These are phyloP conservation scores for Kuraishia borneana DNA, from an alignment of 805 yeast species.

Conservation along the genomic window DNA sequence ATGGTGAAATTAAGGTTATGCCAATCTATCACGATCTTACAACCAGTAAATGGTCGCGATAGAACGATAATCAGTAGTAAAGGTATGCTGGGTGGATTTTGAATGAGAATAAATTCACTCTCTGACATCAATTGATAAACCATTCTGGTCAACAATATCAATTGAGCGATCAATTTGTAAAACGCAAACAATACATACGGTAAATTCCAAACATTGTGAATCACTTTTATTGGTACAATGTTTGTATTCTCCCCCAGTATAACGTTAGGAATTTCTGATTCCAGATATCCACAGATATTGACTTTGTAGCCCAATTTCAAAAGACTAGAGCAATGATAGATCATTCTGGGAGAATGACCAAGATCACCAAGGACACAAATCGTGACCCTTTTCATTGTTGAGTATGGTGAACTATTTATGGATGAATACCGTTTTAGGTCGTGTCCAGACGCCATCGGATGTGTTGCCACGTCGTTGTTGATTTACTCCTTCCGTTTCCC, in stretches of 20 bases:
- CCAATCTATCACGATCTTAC: constrained; percentile 83
- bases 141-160: constrained; percentile 30
- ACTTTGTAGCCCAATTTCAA: constrained; percentile 62
- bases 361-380: constrained; percentile 86
- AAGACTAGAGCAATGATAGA: constrained; percentile 78
- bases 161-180: constrained; percentile 49
- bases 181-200: constrained; percentile 51
- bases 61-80: constrained; percentile 54
- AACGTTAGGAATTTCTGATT: constrained; percentile 43
- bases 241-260: constrained; percentile 38
- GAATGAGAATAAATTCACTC: constrained; percentile 61
- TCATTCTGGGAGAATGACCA: constrained; percentile 93
- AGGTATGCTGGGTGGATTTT: constrained; percentile 93
- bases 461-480: no score
- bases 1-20: constrained; percentile 88
- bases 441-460: no score
- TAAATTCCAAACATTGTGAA: constrained; percentile 24
- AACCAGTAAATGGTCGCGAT: constrained; percentile 30
- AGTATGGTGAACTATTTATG: no score
- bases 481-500: no score
- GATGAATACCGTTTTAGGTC: no score
- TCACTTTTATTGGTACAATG: constrained; percentile 30
- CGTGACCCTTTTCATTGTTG: constrained; percentile 39
- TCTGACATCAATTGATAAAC: constrained; percentile 49
- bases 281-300: constrained; percentile 75